Conservation (phyloP, 176 grass and related monocot genomes). For the Lolium rigidum region DNA sequence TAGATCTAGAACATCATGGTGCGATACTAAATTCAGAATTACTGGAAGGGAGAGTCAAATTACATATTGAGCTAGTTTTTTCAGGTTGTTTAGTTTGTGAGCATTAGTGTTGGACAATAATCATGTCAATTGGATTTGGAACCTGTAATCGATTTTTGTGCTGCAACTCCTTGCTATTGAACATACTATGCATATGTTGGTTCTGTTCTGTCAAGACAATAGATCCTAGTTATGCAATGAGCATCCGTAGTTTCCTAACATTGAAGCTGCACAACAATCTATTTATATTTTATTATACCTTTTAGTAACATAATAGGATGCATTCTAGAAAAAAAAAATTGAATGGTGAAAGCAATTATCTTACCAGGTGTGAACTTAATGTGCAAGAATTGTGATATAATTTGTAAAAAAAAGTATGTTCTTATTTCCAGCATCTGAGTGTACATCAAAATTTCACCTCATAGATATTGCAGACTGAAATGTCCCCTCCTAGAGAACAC, state of each 20-base stretch:
- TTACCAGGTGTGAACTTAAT: background rate
- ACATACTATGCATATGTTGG: background rate
- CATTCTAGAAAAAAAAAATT: background rate
- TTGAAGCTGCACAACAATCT: background rate
- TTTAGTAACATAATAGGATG: background rate
- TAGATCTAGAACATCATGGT: background rate
- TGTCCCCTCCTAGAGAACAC: background rate
- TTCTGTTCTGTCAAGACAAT: background rate
- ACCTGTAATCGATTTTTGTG: background rate
- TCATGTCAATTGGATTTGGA: conserved; percentile 1
- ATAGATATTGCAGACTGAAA: background rate
- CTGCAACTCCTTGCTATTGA: background rate
- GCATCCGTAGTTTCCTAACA: background rate
- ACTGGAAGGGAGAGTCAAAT: background rate
- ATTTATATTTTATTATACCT: background rate
- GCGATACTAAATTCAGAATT: background rate
- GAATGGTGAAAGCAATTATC: background rate
- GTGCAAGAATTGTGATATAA: background rate
- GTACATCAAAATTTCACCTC: background rate
- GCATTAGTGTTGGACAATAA: conserved; percentile 1
- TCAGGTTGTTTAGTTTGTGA: background rate
- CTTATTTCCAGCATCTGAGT: background rate
- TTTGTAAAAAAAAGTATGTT: background rate
- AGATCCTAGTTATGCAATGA: background rate
- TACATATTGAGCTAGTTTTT: background rate